Evolutionary conservation across 805 yeast species (phyloP).

Genomic region (Suhomyces faveliae): DNA sequence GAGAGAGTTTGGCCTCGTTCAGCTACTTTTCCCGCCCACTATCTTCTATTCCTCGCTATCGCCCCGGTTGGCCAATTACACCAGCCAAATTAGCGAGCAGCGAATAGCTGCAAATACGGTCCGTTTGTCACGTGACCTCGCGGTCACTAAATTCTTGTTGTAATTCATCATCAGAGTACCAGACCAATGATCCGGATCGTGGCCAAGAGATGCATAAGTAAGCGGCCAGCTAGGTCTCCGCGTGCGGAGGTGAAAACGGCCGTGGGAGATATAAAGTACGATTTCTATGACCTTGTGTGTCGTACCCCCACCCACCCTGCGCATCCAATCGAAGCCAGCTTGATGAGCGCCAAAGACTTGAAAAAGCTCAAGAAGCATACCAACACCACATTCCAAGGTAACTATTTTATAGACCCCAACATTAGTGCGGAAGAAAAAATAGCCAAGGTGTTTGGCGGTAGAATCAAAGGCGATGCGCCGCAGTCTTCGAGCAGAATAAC

Average conservation of each 20-base stretch:
- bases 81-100: too few species aligned
- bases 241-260: background rate
- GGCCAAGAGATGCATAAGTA: background rate
- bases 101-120: too few species aligned
- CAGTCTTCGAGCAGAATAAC: constrained; percentile 35
- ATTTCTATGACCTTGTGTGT: constrained; percentile 38
- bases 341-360: constrained; percentile 23
- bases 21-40: too few species aligned
- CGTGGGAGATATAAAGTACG: constrained; percentile 14
- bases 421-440: constrained; percentile 48
- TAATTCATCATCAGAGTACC: background rate
- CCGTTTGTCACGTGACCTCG: background rate
- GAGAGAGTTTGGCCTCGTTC: too few species aligned
- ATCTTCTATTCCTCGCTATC: too few species aligned
- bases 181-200: background rate
- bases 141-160: background rate
- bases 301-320: constrained; percentile 33
- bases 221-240: background rate
- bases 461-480: constrained; percentile 53
- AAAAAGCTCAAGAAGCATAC: constrained; percentile 18
- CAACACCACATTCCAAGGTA: constrained; percentile 31
- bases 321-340: constrained; percentile 31
- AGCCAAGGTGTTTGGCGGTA: constrained; percentile 52
- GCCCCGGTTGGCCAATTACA: too few species aligned
- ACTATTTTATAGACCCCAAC: constrained; percentile 23